Evolutionary conservation across 2,329 filamentous ascomycete genomes (phyloP).

Genomic region (Macrophomina pseudophaseolina): DNA sequence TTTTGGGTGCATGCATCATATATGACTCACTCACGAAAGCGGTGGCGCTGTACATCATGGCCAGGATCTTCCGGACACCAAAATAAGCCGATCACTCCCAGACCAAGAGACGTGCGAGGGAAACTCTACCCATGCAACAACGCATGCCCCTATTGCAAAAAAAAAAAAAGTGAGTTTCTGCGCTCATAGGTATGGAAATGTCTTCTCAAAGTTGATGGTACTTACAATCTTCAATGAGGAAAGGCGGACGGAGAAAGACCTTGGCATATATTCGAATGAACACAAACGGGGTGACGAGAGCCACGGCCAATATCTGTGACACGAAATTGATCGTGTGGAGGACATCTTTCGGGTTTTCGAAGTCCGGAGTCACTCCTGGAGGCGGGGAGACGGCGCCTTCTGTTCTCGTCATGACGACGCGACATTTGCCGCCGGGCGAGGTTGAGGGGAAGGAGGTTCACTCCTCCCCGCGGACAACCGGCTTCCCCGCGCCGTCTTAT

Average conservation of each 20-base stretch:
- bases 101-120: no score
- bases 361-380: slow-evolving; percentile 23
- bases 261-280: slow-evolving; percentile 28
- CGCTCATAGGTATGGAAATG: no score
- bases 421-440: neutral
- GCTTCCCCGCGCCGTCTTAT: neutral
- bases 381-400: slow-evolving; percentile 25
- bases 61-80: neutral
- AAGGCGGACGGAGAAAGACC: slow-evolving; percentile 21
- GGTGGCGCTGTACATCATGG: neutral
- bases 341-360: slow-evolving; percentile 28
- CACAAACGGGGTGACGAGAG: slow-evolving; percentile 28
- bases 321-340: slow-evolving; percentile 28
- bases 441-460: neutral
- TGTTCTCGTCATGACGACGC: neutral
- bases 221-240: slow-evolving; percentile 29
- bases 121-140: neutral
- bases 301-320: slow-evolving; percentile 27
- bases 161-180: no score
- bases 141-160: neutral
- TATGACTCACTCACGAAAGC: neutral
- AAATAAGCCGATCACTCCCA: neutral
- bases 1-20: neutral
- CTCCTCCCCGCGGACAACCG: neutral
- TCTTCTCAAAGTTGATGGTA: neutral